Evolutionary conservation across 2,329 filamentous ascomycete genomes (phyloP).

Genomic region (Xylogone sp.): DNA sequence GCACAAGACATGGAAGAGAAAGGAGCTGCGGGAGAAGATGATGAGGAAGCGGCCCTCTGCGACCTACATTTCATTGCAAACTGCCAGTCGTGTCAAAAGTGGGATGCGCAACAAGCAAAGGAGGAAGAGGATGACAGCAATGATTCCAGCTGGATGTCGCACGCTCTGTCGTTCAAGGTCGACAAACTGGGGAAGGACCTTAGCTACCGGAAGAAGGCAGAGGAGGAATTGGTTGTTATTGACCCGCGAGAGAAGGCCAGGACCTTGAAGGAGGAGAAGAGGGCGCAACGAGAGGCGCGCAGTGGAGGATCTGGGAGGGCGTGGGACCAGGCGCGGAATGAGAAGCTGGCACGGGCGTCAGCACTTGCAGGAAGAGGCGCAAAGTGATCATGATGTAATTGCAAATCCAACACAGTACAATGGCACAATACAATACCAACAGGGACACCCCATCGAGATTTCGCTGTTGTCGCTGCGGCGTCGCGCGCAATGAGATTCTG

Average conservation of each 20-base stretch:
- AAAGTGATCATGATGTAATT: constrained; percentile 33
- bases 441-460: no score
- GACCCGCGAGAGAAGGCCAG: constrained; percentile 82
- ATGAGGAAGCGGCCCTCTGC: constrained; percentile 73
- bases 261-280: constrained; percentile 64
- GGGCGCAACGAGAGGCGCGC: constrained; percentile 51
- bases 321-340: constrained; percentile 57
- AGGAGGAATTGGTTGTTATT: constrained; percentile 88
- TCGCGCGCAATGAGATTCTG: no score
- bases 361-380: constrained; percentile 55
- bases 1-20: constrained; percentile 19
- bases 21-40: constrained; percentile 37
- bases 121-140: constrained; percentile 54
- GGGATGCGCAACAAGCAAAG: constrained; percentile 56
- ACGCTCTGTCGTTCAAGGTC: constrained; percentile 80
- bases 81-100: constrained; percentile 86
- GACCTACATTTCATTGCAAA: constrained; percentile 95
- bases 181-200: constrained; percentile 89
- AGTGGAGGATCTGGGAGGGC: constrained; percentile 47
- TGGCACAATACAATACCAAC: no score
- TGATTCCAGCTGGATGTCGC: constrained; percentile 78
- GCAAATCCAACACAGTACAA: no score
- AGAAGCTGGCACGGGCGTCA: constrained; percentile 49
- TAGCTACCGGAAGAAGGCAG: constrained; percentile 84
- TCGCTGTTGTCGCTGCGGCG: no score